Conservation (phyloP, 2,329 filamentous ascomycete genomes). For the Fusarium stilboides region DNA sequence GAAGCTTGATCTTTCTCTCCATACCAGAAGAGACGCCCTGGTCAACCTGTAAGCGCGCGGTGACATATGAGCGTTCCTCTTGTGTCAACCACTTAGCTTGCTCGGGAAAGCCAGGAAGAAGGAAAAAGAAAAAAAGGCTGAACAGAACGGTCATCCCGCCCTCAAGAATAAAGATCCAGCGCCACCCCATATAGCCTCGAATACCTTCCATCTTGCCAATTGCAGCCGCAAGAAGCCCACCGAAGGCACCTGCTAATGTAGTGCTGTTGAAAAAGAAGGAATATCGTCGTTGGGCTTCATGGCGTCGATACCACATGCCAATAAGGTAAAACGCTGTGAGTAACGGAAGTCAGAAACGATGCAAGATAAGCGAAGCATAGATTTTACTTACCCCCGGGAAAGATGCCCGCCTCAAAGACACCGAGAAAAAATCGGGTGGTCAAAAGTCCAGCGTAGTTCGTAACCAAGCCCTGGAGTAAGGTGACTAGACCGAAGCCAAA, state of each 20-base stretch:
- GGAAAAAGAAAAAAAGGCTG: conserved; percentile 75
- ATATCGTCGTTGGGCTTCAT: conserved; percentile 24
- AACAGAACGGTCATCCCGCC: conserved; percentile 75
- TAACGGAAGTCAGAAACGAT: background rate
- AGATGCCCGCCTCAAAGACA: conserved; percentile 9
- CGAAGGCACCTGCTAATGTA: conserved; percentile 1
- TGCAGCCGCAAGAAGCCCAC: conserved; percentile 1
- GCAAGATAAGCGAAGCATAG: background rate
- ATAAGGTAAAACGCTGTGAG: conserved; percentile 60
- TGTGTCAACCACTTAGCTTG: conserved; percentile 79
- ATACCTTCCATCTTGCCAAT: conserved; percentile 26
- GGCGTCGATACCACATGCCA: conserved; percentile 21
- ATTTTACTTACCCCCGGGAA: conserved; percentile 47
- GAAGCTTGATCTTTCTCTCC: conserved; percentile 71
- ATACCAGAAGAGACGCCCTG: conserved; percentile 74
- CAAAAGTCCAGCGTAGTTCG: background rate
- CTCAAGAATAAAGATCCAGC: conserved; percentile 81
- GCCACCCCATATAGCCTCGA: conserved; percentile 14
- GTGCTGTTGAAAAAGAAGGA: conserved; percentile 13
- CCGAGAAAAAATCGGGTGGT: background rate
- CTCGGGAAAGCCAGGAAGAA: conserved; percentile 82
- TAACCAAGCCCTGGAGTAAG: conserved; percentile 68
- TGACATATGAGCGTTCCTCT: conserved; percentile 77
- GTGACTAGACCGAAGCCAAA: conserved; percentile 85
- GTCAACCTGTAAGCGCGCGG: conserved; percentile 76